A percentile compares a stretch with the other conserved stretches of the same genome.
Evolutionary conservation across 148 eudicot genomes (phyloP).

Genomic region (Camellia granthamiana): DNA sequence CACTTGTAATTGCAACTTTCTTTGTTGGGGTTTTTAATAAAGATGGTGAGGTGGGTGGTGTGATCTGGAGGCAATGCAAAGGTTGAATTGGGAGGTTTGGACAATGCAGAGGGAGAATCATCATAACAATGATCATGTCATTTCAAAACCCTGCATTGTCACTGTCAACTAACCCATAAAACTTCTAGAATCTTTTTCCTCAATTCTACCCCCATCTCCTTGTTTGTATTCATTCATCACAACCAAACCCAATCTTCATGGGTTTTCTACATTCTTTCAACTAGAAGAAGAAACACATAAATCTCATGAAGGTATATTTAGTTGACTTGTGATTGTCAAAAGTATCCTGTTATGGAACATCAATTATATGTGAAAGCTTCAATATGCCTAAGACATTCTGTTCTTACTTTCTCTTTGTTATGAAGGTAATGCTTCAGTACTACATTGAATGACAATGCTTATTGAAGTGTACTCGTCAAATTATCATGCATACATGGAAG

Average conservation of each 20-base stretch:
- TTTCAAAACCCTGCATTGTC: not conserved
- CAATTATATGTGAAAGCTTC: not conserved
- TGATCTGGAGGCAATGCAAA: no score
- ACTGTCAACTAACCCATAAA: not conserved
- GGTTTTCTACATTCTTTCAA: not conserved
- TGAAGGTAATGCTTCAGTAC: conserved; percentile 85
- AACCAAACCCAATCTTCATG: not conserved
- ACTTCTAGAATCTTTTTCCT: not conserved
- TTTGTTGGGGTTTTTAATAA: not conserved
- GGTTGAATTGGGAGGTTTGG: not conserved
- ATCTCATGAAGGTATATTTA: not conserved
- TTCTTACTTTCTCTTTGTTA: not conserved
- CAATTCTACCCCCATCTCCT: not conserved
- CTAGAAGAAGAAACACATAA: not conserved
- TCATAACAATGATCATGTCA: not conserved
- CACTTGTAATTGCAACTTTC: no score
- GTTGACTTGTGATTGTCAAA: not conserved
- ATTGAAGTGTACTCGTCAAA: conserved; percentile 86
- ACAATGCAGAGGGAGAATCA: not conserved
- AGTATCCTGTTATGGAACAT: not conserved
- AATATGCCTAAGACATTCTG: not conserved
- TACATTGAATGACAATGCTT: conserved; percentile 90
- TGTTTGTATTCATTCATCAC: not conserved
- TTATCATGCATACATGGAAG: conserved; percentile 76
- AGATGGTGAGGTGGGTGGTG: not conserved